These are phyloP conservation scores for Pluteus cervinus DNA, from an alignment of 768 basidiomycete species.

Conservation along the genomic window DNA sequence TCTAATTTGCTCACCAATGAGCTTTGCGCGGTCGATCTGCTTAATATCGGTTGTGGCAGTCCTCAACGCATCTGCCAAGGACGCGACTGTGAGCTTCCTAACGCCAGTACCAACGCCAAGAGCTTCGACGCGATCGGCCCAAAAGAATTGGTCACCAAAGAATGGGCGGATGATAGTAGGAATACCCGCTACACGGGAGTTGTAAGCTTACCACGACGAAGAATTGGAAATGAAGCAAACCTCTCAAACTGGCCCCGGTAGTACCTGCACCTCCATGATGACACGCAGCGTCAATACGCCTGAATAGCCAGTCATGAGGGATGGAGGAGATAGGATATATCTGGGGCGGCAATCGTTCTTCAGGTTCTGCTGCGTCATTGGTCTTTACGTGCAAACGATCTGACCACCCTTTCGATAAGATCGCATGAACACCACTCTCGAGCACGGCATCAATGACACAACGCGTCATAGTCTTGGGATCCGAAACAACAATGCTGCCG, in stretches of 20 bases:
- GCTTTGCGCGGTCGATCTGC: conserved; percentile 81
- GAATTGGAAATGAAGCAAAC: conserved; percentile 30
- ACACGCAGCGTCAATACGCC: conserved; percentile 90
- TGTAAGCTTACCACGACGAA: conserved; percentile 4
- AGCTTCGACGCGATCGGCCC: conserved; percentile 97
- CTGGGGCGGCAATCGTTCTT: conserved; percentile 68
- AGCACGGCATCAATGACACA: conserved; percentile 86
- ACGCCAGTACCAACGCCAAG: conserved; percentile 87
- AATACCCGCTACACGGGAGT: conserved; percentile 58
- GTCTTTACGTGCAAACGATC: conserved; percentile 75
- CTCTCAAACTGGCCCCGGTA: conserved; percentile 89
- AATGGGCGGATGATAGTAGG: conserved; percentile 97
- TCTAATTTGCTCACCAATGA: conserved; percentile 84
- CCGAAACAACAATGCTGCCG: conserved; percentile 94
- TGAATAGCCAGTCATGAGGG: conserved; percentile 96
- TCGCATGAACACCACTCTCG: conserved; percentile 83
- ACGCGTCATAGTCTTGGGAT: conserved; percentile 88
- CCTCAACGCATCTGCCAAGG: conserved; percentile 70
- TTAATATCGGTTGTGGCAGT: conserved; percentile 83
- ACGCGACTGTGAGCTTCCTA: conserved; percentile 78
- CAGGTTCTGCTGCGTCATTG: conserved; percentile 50
- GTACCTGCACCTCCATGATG: conserved; percentile 98
- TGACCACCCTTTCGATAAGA: conserved; percentile 98
- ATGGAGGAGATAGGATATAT: conserved; percentile 83
- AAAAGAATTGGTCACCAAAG: conserved; percentile 98